Base-by-base conservation (phyloP, 208 protist genomes). In the Trypanosoma lewisi region DNA sequence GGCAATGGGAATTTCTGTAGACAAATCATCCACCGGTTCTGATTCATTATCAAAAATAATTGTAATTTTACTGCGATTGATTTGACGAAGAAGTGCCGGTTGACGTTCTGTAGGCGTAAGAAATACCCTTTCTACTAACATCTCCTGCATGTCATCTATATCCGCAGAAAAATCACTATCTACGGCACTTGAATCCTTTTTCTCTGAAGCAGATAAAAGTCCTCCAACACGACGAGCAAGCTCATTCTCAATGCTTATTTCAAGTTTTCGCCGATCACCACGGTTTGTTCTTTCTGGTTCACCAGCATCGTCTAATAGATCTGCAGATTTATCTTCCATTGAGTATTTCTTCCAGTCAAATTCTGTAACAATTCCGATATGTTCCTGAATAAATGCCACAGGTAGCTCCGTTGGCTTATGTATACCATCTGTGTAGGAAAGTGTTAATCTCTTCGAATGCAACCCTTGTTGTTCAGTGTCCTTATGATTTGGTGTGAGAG, bases 91-190 rank as follows among this genome's bases (percentile, higher is more conserved):
- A 34, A 95, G 93, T 4, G 57, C 59, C 19, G 83, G 76, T 76
- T 90, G 84, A 44, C 78, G 67, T 47, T 78, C 78, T 19, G 86
- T 82, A 21, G 81, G 71, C 23, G 75, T 80, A 19, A 95, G 77
- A 56, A 95, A 78, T 21, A 89, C 77, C 70, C 93, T 85, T 61
- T 93, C 84, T 9, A 95, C 85, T 55, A 95, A 83, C 71, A 93
- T 84, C 27, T 83, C 72, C 65, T 93, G 83, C 33, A 93, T 71
- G 44, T 90, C 81, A 48, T 80, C 71, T 6, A 85, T 44, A 23
- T 90, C 75, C 23, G 68, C 82, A 19, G 85, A 79, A 63, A 93
- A 87, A 75, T 95, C 89, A 59, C 71, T 79, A 70, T 95, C 89
- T 8, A 81, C 81, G 11, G 73, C 65, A 75, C 77, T 85, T n/a